Evolutionary conservation across 2,329 filamentous ascomycete species (phyloP).

Genomic region (Diplodia corticola): DNA sequence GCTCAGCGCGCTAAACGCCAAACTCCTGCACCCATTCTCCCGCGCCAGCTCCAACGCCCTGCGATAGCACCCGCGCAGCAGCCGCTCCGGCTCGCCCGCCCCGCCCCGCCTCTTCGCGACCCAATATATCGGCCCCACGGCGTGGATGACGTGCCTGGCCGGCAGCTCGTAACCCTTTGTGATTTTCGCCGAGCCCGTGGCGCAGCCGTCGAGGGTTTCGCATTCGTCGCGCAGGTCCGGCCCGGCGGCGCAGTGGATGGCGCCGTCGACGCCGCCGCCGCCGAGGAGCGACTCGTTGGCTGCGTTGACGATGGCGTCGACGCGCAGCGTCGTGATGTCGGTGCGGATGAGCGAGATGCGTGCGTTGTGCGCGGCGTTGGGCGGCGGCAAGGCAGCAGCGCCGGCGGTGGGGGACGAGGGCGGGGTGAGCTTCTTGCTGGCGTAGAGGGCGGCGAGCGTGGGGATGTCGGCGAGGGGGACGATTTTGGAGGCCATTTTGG

Average conservation of each 20-base stretch:
- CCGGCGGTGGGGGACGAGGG: slow-evolving; percentile 30
- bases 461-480: slow-evolving; percentile 59
- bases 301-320: slow-evolving; percentile 90
- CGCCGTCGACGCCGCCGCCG: slow-evolving; percentile 76
- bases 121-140: slow-evolving; percentile 82
- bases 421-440: slow-evolving; percentile 43
- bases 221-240: slow-evolving; percentile 69
- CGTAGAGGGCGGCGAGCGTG: slow-evolving; percentile 52
- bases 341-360: slow-evolving; percentile 69
- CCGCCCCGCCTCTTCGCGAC: slow-evolving; percentile 40
- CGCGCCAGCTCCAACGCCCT: slow-evolving; percentile 72
- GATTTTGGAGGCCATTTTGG: slow-evolving; percentile 22
- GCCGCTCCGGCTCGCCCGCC: slow-evolving; percentile 31
- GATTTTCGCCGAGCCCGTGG: slow-evolving; percentile 79
- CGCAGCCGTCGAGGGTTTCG: slow-evolving; percentile 67
- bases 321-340: slow-evolving; percentile 77
- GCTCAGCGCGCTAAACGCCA: slow-evolving; percentile 83
- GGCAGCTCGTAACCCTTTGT: slow-evolving; percentile 76
- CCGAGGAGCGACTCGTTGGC: slow-evolving; percentile 78
- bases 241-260: slow-evolving; percentile 84
- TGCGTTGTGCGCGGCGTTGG: slow-evolving; percentile 63
- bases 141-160: slow-evolving; percentile 78
- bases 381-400: slow-evolving; percentile 29
- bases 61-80: slow-evolving; percentile 67
- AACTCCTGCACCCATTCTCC: slow-evolving; percentile 62